Percentiles rank a stretch among this genome's conserved stretches.
phyloP scores from a whole-genome alignment of 78 protist species.

The Dictyostelium firmibasis region DNA sequence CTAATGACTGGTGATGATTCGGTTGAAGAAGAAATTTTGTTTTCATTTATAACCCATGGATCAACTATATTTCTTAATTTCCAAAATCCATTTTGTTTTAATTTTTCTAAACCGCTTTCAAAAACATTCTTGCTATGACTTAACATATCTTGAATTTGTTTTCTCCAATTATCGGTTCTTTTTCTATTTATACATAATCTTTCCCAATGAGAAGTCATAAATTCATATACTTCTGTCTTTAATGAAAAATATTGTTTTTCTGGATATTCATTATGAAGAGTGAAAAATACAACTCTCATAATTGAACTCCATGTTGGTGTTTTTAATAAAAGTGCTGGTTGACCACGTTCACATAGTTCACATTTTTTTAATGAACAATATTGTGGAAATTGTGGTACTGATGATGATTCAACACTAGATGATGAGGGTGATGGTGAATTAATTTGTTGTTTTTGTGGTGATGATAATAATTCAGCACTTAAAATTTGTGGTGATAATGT shows the following conservation, averaged over 20 bases:
- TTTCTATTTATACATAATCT: constrained; percentile 32
- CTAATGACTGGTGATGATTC: neutral
- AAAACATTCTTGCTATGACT: constrained; percentile 35
- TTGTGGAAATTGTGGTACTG: constrained; percentile 40
- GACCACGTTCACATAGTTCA: constrained; percentile 34
- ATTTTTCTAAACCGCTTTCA: constrained; percentile 32
- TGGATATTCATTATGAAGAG: constrained; percentile 8
- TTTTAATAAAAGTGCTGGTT: constrained; percentile 39
- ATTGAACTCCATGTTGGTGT: constrained; percentile 50
- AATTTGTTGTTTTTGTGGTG: neutral
- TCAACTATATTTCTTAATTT: constrained; percentile 14
- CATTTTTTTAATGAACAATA: constrained; percentile 6
- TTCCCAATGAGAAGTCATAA: constrained; percentile 52
- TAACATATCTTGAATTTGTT: constrained; percentile 53
- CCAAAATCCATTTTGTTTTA: constrained; percentile 58
- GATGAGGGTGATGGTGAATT: neutral
- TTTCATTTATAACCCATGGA: constrained; percentile 27
- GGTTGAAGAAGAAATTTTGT: neutral
- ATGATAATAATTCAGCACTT: neutral
- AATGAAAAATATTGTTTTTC: constrained; percentile 33
- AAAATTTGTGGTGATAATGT: constrained; percentile 1
- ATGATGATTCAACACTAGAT: neutral
- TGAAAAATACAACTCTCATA: constrained; percentile 45
- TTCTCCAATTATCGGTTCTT: constrained; percentile 50
- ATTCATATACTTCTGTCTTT: constrained; percentile 43